Evolutionary conservation across 1,284 basidiomycete genomes (phyloP).

Genomic region (Microbotryum silenes-acaulis): DNA sequence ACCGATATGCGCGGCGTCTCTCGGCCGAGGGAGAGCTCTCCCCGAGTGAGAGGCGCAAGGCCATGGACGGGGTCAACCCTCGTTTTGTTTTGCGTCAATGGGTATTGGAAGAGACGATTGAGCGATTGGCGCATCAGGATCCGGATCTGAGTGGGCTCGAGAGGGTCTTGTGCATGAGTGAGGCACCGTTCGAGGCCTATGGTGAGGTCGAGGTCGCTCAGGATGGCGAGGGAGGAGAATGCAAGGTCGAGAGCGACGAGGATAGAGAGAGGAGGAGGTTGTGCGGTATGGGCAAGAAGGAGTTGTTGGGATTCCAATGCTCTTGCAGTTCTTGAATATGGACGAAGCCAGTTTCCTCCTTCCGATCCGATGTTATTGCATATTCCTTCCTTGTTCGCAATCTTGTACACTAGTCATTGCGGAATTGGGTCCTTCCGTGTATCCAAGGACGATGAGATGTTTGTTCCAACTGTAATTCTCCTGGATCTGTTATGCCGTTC

Average conservation of each 20-base stretch:
- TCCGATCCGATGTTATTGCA: neutral
- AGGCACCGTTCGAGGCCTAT: conserved; percentile 68
- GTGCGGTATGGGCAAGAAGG: conserved; percentile 66
- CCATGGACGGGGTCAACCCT: conserved; percentile 61
- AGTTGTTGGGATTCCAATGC: conserved; percentile 82
- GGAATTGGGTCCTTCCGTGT: no score
- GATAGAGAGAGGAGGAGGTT: conserved; percentile 63
- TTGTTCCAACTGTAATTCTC: no score
- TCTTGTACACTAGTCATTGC: no score
- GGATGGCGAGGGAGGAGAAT: conserved; percentile 38
- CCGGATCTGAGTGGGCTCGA: conserved; percentile 47
- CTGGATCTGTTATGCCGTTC: no score
- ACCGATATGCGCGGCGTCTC: conserved; percentile 56
- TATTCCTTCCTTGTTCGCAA: neutral
- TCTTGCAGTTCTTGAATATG: conserved; percentile 68
- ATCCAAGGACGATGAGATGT: no score
- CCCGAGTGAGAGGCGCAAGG: conserved; percentile 41
- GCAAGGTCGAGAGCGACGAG: conserved; percentile 49
- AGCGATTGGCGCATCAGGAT: conserved; percentile 52
- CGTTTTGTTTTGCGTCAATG: conserved; percentile 85
- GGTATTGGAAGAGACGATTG: conserved; percentile 82
- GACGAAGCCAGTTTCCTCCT: neutral
- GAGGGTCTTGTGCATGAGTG: conserved; percentile 75
- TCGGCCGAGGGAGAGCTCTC: conserved; percentile 48
- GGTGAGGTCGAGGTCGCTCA: conserved; percentile 55